Base-by-base conservation (phyloP, 352 stramenopile species). In the Globisporangium okanoganense region DNA sequence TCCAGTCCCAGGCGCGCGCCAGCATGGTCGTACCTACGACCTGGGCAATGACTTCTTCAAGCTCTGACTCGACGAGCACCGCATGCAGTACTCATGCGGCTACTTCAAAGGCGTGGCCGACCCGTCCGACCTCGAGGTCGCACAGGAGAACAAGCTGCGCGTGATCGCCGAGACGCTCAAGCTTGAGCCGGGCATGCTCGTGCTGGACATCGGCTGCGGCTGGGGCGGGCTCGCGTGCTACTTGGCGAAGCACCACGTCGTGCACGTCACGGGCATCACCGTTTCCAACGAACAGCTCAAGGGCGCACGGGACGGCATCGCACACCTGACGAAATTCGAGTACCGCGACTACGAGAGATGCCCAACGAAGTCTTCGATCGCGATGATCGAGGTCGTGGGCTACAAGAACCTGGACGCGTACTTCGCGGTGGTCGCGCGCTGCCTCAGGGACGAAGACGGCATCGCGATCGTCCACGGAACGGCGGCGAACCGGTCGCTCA, bases 311-410 rank as follows among this genome's bases (percentile, higher is more conserved):
- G 75, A 91, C 40, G 84, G 84, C 36, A 77, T 95, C 40, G 86
- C 72, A 51, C 66, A 93, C 65, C 72, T 92, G 51, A 92, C 88
- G 8, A 88, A 75, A 62, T 93, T 95, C 58, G 82, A 91, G 72
- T 93, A 91, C 70, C 90, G 79, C 66, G 87, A 96, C 73, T 95
- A 96, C 82, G 87, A 43, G 76, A 92, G 67, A 93, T 96, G 77
- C 22, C 22, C 12, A 10, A 78, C 47, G 75, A 76, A 27, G 71
- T 87, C 57, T 96, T 95, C 62, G 84, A 96, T 71, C 81, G 84
- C 51, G 79, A 96, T 95, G 87, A 71, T 95, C 52, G 87, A 96
- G 62, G 87, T 85, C 33, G 87, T 96, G 29, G 87, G 87, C 52
- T 90, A 85, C 72, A 90, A 94, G 71, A 91, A 95, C 74, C 72